Base-by-base conservation (phyloP, 495 filamentous ascomycete genomes). In the Lasiosphaeria miniovina region DNA sequence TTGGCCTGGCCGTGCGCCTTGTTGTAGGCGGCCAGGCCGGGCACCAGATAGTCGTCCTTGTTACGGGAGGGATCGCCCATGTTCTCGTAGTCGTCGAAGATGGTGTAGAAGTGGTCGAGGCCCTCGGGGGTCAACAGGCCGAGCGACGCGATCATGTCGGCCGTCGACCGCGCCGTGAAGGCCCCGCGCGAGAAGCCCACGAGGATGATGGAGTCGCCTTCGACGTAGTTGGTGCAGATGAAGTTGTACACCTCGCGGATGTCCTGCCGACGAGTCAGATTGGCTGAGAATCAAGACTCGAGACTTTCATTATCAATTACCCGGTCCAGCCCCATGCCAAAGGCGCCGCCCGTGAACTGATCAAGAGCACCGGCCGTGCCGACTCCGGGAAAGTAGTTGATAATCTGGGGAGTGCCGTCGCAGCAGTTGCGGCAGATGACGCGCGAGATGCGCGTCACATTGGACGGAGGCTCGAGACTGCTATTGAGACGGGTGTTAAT, bases 171-270 rank as follows among this genome's bases (percentile, higher is more conserved):
- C 6, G 86, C 86, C 0, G 86, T 89, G 66, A 84, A 90, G 14
- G 87, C 86, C 33, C 87, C 87, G 1, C 87, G 78, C 3, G 86
- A 88, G 73, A 89, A 90, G 24, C 87, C 87, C 10, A 88, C 64
- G 24, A 90, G 73, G 56, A 88, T 76, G 35, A 90, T 87, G 59
- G 85, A 80, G 65, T 90, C 87, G 31, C 81, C 80, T 31, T 79
- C 77, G 17, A 77, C 70, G 61, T 83, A 88, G 72, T 90, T 90
- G 54, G 81, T 81, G 49, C 78, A 76, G 46, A 89, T 65, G 68
- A 88, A 89, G 45, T 78, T 80, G 70, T 90, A 90, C 1, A 78
- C 83, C 63, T 86, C 82, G 5, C 84, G 75, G 50, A 90, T 83
- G 59, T 87, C 66, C 63, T 68, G 12, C 10, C 7, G 14, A n/a